Evolutionary conservation across 257 asterid species (phyloP), one percentile per base, ranked within the genome.

Genomic region (Verbena officinalis): DNA sequence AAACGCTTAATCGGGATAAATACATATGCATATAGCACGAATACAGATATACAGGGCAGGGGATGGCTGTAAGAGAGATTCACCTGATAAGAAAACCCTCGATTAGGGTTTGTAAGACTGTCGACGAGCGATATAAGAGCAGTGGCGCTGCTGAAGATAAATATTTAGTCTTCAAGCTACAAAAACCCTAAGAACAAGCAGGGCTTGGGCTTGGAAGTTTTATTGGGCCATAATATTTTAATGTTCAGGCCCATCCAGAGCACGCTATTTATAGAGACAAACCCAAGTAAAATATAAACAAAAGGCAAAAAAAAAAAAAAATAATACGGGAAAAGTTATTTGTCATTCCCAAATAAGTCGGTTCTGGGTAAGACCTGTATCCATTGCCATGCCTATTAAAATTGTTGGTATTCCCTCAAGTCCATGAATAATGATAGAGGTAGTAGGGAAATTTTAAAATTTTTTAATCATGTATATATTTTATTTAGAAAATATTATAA

Each of bases 51-150:
- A 7, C 7, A 59, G 19, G n/a, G n/a, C 16, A 45, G 14, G 4
- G 3, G 4, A 19, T 3, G 6, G 30, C 24, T 5, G 38, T 50
- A 2, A 2, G 70, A 56, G 36, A 55, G 57, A 62, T 45, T 20
- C 31, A 49, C 62, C 71, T 46, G 49, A 49, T n/a, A 38, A 34
- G 50, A 13, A n/a, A 16, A 54, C 40, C 49, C 50, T 38, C 7
- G 10, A 43, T 15, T 40, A 15, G 71, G 71, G 67, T 49, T 54
- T 20, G 46, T 12, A 53, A 48, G 60, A 42, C 17, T 4, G 42
- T 5, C 50, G 51, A 45, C 15, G 17, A 8, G 60, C 4, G 59
- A 38, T 8, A 5, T 19, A 17, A 21, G 62, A 42, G 10, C 10
- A 9, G 54, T 1, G 14, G 38, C 54, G 42, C 31, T 30, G 58